phyloP scores from a whole-genome alignment of 106 monocot genomes.

The Dendrobium nobile region DNA sequence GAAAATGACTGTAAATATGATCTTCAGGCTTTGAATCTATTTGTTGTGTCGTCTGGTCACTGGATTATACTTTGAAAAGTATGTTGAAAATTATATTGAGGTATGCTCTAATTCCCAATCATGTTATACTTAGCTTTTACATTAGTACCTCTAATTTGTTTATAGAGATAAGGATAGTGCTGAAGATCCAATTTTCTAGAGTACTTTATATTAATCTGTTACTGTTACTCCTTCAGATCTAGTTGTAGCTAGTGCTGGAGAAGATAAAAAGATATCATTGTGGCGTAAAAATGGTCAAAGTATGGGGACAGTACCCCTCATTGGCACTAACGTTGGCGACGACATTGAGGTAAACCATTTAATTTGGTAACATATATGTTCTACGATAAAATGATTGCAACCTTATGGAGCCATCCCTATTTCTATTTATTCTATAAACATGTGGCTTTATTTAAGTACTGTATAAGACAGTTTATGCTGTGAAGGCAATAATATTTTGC shows the following conservation, averaged over 20 bases:
- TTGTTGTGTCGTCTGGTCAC: not conserved
- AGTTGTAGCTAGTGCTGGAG: constrained; percentile 91
- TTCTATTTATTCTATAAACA: not conserved
- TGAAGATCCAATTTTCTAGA: not conserved
- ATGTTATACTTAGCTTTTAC: not conserved
- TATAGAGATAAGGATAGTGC: not conserved
- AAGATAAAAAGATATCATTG: constrained; percentile 86
- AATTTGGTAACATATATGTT: not conserved
- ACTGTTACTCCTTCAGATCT: constrained; percentile 50
- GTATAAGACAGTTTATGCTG: too few relatives aligned
- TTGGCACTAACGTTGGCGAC: constrained; percentile 48
- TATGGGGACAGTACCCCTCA: constrained; percentile 51
- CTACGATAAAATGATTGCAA: not conserved
- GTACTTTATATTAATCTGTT: not conserved
- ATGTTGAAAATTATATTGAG: not conserved
- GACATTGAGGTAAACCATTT: constrained; percentile 41
- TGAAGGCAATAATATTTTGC: too few relatives aligned
- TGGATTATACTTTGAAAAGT: not conserved
- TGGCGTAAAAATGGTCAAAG: constrained; percentile 86
- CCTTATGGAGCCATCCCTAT: not conserved
- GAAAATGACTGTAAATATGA: not conserved
- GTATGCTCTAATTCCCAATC: not conserved
- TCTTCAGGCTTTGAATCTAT: not conserved
- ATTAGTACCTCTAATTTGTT: not conserved
- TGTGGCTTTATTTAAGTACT: too few relatives aligned